Evolutionary conservation across 139 green algal species (phyloP).

Genomic region (Edaphochlamys debaryana): DNA sequence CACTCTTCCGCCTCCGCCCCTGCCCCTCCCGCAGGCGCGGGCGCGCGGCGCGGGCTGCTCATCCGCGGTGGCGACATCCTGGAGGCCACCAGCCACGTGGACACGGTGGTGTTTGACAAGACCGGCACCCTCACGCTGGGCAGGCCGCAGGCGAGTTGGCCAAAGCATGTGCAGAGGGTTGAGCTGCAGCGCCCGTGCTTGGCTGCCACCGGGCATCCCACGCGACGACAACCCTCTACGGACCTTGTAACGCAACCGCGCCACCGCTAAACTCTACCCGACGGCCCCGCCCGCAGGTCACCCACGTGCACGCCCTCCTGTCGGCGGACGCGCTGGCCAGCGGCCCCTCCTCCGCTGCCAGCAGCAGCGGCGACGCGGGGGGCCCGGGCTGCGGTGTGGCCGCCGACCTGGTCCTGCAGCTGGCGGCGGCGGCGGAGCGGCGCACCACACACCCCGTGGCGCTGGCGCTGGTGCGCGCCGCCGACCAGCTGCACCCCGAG

Average conservation of each 20-base stretch:
- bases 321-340: background rate
- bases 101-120: constrained; percentile 96
- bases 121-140: constrained; percentile 93
- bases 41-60: constrained; percentile 82
- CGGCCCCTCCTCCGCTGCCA: background rate
- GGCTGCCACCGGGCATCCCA: no score
- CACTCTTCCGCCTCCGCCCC: no score
- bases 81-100: constrained; percentile 69
- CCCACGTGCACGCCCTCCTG: constrained; percentile 23
- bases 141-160: constrained; percentile 76
- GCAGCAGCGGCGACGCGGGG: constrained; percentile 10
- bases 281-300: constrained; percentile 38
- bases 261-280: no score
- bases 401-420: constrained; percentile 62
- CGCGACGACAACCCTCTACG: no score
- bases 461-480: constrained; percentile 42
- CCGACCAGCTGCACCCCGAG: constrained; percentile 10
- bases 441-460: constrained; percentile 84
- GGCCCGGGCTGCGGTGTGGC: no score
- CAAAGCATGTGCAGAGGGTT: no score
- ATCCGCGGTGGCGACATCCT: constrained; percentile 88
- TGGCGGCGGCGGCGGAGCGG: constrained; percentile 81
- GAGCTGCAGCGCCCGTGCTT: no score
- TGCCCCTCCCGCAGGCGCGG: no score
- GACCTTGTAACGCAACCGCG: no score